Conservation (phyloP, 495 filamentous ascomycete genomes). For the Daldinia childiae region DNA sequence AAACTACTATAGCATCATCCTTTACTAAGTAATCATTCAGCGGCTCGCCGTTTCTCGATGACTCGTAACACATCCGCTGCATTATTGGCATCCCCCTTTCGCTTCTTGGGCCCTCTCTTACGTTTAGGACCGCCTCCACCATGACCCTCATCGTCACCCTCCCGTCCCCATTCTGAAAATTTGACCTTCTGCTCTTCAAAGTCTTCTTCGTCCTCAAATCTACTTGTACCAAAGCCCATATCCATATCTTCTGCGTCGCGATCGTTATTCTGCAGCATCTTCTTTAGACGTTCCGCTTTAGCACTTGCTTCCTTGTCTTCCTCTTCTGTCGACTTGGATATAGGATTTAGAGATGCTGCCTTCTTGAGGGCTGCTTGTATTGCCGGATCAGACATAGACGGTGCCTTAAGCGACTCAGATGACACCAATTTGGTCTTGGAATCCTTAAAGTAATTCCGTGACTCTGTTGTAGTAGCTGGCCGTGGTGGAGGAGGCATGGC, state of each 20-base stretch:
- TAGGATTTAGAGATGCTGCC: constrained; percentile 75
- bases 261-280: constrained; percentile 78
- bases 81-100: constrained; percentile 84
- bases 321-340: constrained; percentile 55
- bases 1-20: neutral
- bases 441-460: constrained; percentile 70
- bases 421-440: constrained; percentile 56
- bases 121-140: constrained; percentile 65
- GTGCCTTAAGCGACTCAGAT: constrained; percentile 58
- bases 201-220: constrained; percentile 83
- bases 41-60: constrained; percentile 68
- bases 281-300: constrained; percentile 71
- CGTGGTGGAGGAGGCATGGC: constrained; percentile 58
- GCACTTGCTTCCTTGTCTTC: constrained; percentile 54
- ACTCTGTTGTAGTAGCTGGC: constrained; percentile 39
- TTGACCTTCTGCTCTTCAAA: constrained; percentile 66
- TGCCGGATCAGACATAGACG: constrained; percentile 74
- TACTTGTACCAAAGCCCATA: constrained; percentile 88
- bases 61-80: constrained; percentile 82
- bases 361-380: constrained; percentile 87
- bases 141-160: constrained; percentile 62
- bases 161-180: constrained; percentile 70
- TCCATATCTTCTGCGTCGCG: constrained; percentile 94
- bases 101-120: constrained; percentile 86
- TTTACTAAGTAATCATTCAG: constrained; percentile 13